These are phyloP conservation scores for Helichrysum umbraculigerum DNA, from an alignment of 129 eudicot species.

Conservation along the genomic window DNA sequence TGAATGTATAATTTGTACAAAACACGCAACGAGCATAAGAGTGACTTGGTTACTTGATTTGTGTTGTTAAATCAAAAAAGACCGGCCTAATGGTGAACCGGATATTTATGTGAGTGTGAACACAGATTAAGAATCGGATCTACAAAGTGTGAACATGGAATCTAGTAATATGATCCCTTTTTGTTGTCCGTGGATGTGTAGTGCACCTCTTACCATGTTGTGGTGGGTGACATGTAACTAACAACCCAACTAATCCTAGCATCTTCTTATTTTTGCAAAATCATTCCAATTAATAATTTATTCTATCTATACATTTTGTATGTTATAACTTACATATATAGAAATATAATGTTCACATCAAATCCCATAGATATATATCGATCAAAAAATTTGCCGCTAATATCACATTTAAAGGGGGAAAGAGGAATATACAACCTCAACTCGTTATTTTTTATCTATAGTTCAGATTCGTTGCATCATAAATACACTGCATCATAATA, in stretches of 20 bases:
- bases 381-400: no score
- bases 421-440: no score
- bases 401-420: no score
- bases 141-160: slow-evolving; percentile 32
- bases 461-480: no score
- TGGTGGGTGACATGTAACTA: slow-evolving; percentile 25
- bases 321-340: no score
- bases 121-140: slow-evolving; percentile 24
- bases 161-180: slow-evolving; percentile 24
- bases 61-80: neutral
- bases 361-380: no score
- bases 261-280: neutral
- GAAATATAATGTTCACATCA: no score
- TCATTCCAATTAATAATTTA: no score
- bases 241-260: slow-evolving; percentile 18
- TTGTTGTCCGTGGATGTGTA: neutral
- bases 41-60: neutral
- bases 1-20: neutral
- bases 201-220: slow-evolving; percentile 14
- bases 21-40: neutral
- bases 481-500: no score
- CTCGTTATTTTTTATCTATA: no score
- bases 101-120: slow-evolving; percentile 23
- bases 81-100: slow-evolving; percentile 17
- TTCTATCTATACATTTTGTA: no score